Percentiles rank a stretch among this genome's conserved stretches.
phyloP scores from a whole-genome alignment of 805 yeast genomes.

The Myxozyma vanderwaltii region DNA sequence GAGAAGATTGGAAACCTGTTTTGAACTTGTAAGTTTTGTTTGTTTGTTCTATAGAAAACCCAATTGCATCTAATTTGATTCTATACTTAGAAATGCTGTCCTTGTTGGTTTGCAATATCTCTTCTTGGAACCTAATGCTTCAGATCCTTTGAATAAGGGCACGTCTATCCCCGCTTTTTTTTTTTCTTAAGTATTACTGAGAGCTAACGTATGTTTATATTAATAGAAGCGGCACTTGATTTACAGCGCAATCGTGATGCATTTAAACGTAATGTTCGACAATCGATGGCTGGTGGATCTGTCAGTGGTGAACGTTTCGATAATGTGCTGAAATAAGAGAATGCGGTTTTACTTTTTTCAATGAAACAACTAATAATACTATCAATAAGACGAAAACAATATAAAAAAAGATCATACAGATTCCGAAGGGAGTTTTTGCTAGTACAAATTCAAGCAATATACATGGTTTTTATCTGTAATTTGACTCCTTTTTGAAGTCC shows the following conservation, averaged over 20 bases:
- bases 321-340: slow-evolving; percentile 46
- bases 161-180: not conserved
- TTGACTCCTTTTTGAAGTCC: too few species aligned
- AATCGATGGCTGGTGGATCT: slow-evolving; percentile 72
- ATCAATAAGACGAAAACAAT: too few species aligned
- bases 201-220: not conserved
- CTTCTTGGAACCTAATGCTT: slow-evolving; percentile 86
- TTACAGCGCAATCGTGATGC: slow-evolving; percentile 42
- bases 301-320: slow-evolving; percentile 65
- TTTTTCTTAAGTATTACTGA: not conserved
- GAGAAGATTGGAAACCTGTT: slow-evolving; percentile 98
- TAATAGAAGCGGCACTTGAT: slow-evolving; percentile 42
- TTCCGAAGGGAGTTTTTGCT: too few species aligned
- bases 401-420: too few species aligned
- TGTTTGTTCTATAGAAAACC: not conserved
- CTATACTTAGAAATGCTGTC: slow-evolving; percentile 55
- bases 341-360: too few species aligned
- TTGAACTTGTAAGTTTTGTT: slow-evolving; percentile 53
- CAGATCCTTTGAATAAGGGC: slow-evolving; percentile 86
- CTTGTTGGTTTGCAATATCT: slow-evolving; percentile 82
- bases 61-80: not conserved
- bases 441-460: too few species aligned
- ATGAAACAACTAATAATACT: not conserved
- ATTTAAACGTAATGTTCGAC: slow-evolving; percentile 60
- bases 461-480: too few species aligned